Evolutionary conservation across 495 filamentous ascomycete genomes (phyloP).

Genomic region (Friedmanniomyces simplex): DNA sequence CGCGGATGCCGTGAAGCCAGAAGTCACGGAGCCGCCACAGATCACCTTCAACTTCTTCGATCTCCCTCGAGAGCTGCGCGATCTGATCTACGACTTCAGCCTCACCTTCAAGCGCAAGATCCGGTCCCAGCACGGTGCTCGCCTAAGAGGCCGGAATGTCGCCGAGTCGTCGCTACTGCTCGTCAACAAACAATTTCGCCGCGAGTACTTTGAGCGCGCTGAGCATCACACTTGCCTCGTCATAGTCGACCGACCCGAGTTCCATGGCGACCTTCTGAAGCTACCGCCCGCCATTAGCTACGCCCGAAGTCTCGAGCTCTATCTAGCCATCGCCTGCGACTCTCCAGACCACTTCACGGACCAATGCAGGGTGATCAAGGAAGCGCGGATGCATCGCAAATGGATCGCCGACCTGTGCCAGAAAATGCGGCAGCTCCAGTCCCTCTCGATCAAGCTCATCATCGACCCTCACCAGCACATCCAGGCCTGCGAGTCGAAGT

Average conservation of each 20-base stretch:
- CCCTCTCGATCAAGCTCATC: not conserved
- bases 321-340: conserved; percentile 2
- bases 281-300: not conserved
- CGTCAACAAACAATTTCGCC: not conserved
- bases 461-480: conserved; percentile 5
- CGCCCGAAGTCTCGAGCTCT: not conserved
- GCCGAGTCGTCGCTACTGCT: not conserved
- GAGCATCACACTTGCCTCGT: not conserved
- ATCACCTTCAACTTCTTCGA: conserved; percentile 5
- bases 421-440: conserved; percentile 1
- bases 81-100: conserved; percentile 2
- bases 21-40: not conserved
- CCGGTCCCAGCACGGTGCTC: not conserved
- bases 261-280: not conserved
- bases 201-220: conserved; percentile 4
- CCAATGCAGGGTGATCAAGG: not conserved
- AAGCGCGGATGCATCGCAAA: conserved; percentile 5
- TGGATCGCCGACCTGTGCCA: conserved; percentile 1
- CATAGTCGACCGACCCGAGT: conserved; percentile 5
- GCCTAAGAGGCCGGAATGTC: conserved; percentile 2
- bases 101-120: conserved; percentile 3
- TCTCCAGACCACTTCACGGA: not conserved
- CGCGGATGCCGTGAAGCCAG: not conserved
- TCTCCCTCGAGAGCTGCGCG: conserved; percentile 1
- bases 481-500: not conserved